Conservation (phyloP, 1,284 basidiomycete species). For the Ceratorhiza oryzae-sativae region DNA sequence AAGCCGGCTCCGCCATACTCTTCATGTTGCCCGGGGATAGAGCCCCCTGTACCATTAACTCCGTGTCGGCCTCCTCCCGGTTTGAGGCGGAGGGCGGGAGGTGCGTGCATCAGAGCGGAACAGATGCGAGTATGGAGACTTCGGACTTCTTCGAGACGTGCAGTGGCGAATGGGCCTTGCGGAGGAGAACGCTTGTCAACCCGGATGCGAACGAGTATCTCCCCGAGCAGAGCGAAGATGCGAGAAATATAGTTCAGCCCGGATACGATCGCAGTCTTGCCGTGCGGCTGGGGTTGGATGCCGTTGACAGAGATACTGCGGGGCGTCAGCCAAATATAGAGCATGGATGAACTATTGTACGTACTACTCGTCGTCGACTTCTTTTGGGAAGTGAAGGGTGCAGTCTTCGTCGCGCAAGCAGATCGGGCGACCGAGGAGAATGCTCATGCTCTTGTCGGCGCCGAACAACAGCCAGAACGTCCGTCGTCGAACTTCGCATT, state of each 20-base stretch:
- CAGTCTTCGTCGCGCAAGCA: constrained; percentile 86
- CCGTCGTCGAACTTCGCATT: constrained; percentile 80
- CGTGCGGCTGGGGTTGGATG: constrained; percentile 81
- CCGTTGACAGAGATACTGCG: constrained; percentile 76
- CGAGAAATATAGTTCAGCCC: constrained; percentile 86
- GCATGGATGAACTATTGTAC: constrained; percentile 49
- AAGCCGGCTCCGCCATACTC: constrained; percentile 53
- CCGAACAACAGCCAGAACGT: constrained; percentile 87
- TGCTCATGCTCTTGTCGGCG: constrained; percentile 88
- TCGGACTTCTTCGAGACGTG: constrained; percentile 78
- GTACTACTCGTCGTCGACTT: constrained; percentile 85
- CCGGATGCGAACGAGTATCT: constrained; percentile 81
- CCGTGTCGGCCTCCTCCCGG: constrained; percentile 52
- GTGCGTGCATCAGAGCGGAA: constrained; percentile 69
- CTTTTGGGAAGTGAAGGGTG: constrained; percentile 83
- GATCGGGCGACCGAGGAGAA: constrained; percentile 78
- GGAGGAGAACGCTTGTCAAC: constrained; percentile 84
- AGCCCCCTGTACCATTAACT: constrained; percentile 43
- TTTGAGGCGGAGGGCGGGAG: constrained; percentile 74
- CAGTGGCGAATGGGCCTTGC: constrained; percentile 80
- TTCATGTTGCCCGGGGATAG: constrained; percentile 22
- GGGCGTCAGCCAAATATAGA: background rate
- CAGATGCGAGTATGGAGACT: constrained; percentile 76
- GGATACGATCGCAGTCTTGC: constrained; percentile 80
- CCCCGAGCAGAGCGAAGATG: constrained; percentile 81